These are phyloP conservation scores for Mycena galericulata DNA, from an alignment of 768 basidiomycete species.

Conservation along the genomic window DNA sequence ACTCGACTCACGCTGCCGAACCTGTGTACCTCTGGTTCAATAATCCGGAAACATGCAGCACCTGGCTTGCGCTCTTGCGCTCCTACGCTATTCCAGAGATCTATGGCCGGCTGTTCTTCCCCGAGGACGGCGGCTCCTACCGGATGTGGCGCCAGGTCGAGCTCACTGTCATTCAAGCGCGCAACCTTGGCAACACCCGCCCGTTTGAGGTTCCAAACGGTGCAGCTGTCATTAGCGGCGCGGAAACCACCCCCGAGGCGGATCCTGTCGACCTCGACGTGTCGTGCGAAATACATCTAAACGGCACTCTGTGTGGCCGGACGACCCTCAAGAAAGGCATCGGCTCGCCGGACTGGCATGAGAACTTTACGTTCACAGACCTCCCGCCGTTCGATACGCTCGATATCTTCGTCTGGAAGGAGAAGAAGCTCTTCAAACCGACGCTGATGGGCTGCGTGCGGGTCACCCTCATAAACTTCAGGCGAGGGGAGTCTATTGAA, in stretches of 20 bases:
- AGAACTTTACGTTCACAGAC: constrained; percentile 78
- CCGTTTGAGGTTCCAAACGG: constrained; percentile 42
- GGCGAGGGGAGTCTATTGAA: constrained; percentile 79
- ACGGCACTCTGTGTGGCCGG: constrained; percentile 74
- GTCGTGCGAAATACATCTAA: constrained; percentile 83
- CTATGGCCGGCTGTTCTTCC: constrained; percentile 70
- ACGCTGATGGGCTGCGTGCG: constrained; percentile 68
- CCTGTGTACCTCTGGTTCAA: constrained; percentile 83
- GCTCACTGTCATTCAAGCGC: constrained; percentile 77
- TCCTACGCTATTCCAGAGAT: constrained; percentile 87
- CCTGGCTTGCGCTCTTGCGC: constrained; percentile 84
- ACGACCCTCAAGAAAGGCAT: constrained; percentile 79
- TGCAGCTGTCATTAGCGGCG: constrained; percentile 46
- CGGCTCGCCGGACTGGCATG: constrained; percentile 85
- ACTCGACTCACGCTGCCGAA: constrained; percentile 58
- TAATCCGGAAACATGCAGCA: constrained; percentile 70
- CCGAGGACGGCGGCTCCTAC: constrained; percentile 78
- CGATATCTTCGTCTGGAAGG: constrained; percentile 75
- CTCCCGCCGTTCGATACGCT: constrained; percentile 83
- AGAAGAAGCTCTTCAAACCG: constrained; percentile 72
- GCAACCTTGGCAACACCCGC: constrained; percentile 72
- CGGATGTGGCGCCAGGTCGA: constrained; percentile 91
- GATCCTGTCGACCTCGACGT: constrained; percentile 76
- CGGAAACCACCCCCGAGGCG: constrained; percentile 48
- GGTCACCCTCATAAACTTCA: constrained; percentile 77